Percentiles rank a stretch among this genome's conserved stretches.
Conservation (phyloP, 2,329 filamentous ascomycete genomes). For the Beauveria scarabaeidicola region DNA sequence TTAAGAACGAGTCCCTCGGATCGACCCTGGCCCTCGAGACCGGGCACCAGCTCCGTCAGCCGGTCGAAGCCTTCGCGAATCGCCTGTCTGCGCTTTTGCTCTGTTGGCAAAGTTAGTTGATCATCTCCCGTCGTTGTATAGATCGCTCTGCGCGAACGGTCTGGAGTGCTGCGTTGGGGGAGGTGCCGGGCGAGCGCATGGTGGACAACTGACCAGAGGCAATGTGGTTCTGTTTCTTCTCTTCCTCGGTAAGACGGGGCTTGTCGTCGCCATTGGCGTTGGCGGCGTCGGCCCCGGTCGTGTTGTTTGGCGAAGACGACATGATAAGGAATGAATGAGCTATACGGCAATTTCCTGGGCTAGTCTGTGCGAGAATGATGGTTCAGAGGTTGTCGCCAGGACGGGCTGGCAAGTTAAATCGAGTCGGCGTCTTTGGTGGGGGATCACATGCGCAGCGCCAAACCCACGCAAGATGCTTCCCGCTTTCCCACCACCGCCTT, state of each 20-base stretch:
- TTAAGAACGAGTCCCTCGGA: constrained; percentile 80
- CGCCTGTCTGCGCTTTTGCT: constrained; percentile 43
- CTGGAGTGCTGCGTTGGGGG: neutral
- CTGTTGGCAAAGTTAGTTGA: constrained; percentile 16
- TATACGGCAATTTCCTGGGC: neutral
- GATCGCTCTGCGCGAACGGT: neutral
- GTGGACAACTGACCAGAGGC: constrained; percentile 35
- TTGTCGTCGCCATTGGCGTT: constrained; percentile 32
- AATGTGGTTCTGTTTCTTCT: constrained; percentile 49
- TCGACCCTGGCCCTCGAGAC: constrained; percentile 71
- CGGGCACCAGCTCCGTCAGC: constrained; percentile 71
- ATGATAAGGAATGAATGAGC: neutral
- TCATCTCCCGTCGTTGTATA: neutral
- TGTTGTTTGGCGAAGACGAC: constrained; percentile 25
- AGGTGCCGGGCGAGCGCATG: neutral
- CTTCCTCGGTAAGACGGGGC: constrained; percentile 42
- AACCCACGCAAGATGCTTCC: neutral
- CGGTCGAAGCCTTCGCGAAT: constrained; percentile 80
- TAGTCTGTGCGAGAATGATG: neutral
- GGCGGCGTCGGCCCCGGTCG: constrained; percentile 18
- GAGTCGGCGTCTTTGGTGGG: neutral
- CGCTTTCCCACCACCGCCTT: neutral
- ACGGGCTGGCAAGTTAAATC: constrained; percentile 4
- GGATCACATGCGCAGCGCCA: constrained; percentile 8
- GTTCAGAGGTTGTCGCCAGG: neutral